phyloP scores from a whole-genome alignment of 108 stramenopile genomes.

The Skeletonema menzelii region DNA sequence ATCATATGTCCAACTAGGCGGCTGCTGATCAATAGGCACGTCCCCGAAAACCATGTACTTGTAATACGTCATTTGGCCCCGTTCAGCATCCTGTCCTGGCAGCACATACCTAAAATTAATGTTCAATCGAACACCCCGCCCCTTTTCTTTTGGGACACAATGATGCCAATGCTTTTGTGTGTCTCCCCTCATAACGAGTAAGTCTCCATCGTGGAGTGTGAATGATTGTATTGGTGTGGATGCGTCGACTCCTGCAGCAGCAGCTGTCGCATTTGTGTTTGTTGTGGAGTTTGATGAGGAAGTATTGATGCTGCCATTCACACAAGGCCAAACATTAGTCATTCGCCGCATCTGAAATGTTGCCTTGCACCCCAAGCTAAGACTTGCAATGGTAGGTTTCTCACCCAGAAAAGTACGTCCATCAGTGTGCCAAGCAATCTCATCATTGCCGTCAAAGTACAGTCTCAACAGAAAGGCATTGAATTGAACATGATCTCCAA shows the following conservation, averaged over 20 bases:
- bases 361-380: constrained; percentile 20
- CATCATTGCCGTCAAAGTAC: constrained; percentile 39
- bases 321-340: constrained; percentile 28
- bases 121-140: constrained; percentile 22
- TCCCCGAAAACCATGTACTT: constrained; percentile 44
- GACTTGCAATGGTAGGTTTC: constrained; percentile 28
- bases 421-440: constrained; percentile 37
- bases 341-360: constrained; percentile 33
- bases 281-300: background rate
- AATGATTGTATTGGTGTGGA: constrained; percentile 6
- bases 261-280: background rate
- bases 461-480: constrained; percentile 27
- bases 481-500: constrained; percentile 19
- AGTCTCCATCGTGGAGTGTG: constrained; percentile 10
- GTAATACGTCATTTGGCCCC: constrained; percentile 32
- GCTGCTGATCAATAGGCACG: constrained; percentile 2
- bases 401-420: constrained; percentile 31
- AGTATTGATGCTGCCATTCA: background rate
- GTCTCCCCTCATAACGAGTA: constrained; percentile 28
- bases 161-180: constrained; percentile 44
- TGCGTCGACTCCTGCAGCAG: constrained; percentile 11
- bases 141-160: constrained; percentile 27
- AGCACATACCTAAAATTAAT: constrained; percentile 34
- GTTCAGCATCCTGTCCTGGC: constrained; percentile 11
- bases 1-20: constrained; percentile 15